Evolutionary conservation across 768 basidiomycete species (phyloP).

Genomic region (Collybia sordida): DNA sequence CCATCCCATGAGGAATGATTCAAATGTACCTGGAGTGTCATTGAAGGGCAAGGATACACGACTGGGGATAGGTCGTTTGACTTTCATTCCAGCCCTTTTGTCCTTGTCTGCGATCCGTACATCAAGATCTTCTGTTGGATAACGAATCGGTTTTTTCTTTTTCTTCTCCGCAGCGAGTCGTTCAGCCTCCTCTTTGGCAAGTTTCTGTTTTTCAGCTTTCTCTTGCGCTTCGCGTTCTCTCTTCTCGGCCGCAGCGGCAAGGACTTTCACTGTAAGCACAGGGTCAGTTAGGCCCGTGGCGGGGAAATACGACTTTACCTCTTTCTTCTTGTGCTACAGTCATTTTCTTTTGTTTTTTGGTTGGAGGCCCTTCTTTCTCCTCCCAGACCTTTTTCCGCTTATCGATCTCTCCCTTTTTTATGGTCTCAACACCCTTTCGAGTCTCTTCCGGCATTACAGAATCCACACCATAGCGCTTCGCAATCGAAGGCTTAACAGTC

Average conservation of each 20-base stretch:
- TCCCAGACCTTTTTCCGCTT: constrained; percentile 92
- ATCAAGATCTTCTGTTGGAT: constrained; percentile 92
- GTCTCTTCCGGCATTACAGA: constrained; percentile 86
- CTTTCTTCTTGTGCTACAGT: constrained; percentile 73
- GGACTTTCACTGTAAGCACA: constrained; percentile 19
- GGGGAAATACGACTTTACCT: constrained; percentile 39
- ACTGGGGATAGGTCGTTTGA: constrained; percentile 67
- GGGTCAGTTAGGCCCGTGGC: constrained; percentile 10
- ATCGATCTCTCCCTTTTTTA: constrained; percentile 87
- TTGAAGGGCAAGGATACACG: constrained; percentile 67
- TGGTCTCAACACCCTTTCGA: constrained; percentile 71
- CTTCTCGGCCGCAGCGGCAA: constrained; percentile 49
- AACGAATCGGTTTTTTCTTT: constrained; percentile 88
- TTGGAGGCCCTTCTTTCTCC: constrained; percentile 80
- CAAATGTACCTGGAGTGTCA: constrained; percentile 63
- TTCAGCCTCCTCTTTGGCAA: constrained; percentile 70
- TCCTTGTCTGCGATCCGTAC: constrained; percentile 79
- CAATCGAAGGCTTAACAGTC: constrained; percentile 88
- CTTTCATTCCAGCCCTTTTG: constrained; percentile 72
- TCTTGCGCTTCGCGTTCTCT: constrained; percentile 70
- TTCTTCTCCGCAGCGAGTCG: constrained; percentile 75
- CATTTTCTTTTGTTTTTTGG: constrained; percentile 81
- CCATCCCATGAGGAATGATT: constrained; percentile 89
- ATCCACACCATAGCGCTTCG: constrained; percentile 81
- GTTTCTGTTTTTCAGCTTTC: constrained; percentile 63